phyloP scores from a whole-genome alignment of 225 moss, liverwort and hornwort genomes.

The Marchantia paleacea region DNA sequence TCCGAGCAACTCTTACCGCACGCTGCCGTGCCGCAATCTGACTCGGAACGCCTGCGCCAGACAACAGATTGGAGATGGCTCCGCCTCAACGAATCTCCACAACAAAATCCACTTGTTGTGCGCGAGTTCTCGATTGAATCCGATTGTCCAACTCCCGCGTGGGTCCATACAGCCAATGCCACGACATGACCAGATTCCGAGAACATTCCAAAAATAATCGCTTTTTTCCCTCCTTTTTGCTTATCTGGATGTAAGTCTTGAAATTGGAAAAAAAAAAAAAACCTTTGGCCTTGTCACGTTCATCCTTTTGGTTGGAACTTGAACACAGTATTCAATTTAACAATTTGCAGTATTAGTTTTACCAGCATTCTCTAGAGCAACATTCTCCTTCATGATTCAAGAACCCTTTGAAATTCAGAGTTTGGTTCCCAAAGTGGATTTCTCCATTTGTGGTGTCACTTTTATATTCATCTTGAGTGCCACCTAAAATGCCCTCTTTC shows the following conservation, averaged over 20 bases:
- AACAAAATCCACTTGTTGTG: not conserved
- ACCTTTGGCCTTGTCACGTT: too few species aligned
- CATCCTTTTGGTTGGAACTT: too few species aligned
- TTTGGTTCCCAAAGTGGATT: too few species aligned
- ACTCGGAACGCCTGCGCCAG: not conserved
- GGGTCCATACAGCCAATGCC: conserved; percentile 4
- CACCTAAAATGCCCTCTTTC: too few species aligned
- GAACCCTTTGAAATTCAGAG: too few species aligned
- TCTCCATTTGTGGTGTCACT: too few species aligned
- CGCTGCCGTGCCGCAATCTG: not conserved
- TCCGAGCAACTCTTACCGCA: not conserved
- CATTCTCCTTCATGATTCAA: too few species aligned
- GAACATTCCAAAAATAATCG: not conserved
- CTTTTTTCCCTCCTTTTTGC: not conserved
- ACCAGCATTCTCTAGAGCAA: too few species aligned
- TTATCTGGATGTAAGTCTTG: not conserved
- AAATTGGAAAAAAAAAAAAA: not conserved
- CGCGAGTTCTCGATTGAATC: not conserved
- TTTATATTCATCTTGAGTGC: too few species aligned
- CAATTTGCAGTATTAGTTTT: too few species aligned
- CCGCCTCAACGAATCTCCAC: not conserved
- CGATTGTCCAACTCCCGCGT: not conserved
- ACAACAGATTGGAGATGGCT: not conserved
- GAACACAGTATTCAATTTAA: too few species aligned
- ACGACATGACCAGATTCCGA: not conserved